A percentile compares a stretch with the other conserved stretches of the same genome.
These are phyloP conservation scores for Nakazawaea wyomingensis DNA, from an alignment of 805 yeast genomes.

Conservation along the genomic window DNA sequence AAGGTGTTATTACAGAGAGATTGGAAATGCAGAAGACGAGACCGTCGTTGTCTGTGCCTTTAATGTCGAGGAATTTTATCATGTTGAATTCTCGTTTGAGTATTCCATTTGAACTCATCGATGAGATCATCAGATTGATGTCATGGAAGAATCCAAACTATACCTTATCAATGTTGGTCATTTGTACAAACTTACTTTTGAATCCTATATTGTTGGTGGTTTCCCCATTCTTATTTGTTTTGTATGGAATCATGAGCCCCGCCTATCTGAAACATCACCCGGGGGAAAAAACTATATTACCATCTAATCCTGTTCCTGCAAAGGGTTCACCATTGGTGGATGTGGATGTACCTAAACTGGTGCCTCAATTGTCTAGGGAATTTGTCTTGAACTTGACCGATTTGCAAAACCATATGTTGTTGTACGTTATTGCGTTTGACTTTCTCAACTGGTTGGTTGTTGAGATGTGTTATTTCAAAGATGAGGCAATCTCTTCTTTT, in stretches of 20 bases:
- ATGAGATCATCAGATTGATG: conserved; percentile 47
- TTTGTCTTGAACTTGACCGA: conserved; percentile 76
- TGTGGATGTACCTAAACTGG: conserved; percentile 58
- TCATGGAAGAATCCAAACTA: conserved; percentile 61
- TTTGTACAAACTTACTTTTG: conserved; percentile 40
- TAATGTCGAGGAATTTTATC: conserved; percentile 65
- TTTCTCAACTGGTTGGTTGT: conserved; percentile 40
- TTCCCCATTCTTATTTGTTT: conserved; percentile 49
- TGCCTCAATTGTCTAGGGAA: conserved; percentile 73
- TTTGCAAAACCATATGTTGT: conserved; percentile 72
- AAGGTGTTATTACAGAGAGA: conserved; percentile 42
- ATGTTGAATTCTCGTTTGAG: conserved; percentile 58
- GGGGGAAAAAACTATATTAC: conserved; percentile 40
- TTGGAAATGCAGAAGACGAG: conserved; percentile 55
- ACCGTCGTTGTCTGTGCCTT: conserved; percentile 64
- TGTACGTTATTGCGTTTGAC: conserved; percentile 62
- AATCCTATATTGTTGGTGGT: conserved; percentile 53
- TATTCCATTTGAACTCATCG: conserved; percentile 55
- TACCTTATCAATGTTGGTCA: conserved; percentile 52
- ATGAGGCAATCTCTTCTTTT: conserved; percentile 53
- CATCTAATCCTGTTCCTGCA: conserved; percentile 40
- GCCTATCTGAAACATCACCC: conserved; percentile 56
- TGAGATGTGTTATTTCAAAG: conserved; percentile 58
- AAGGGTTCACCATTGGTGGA: conserved; percentile 46
- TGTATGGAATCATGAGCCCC: conserved; percentile 60